Evolutionary conservation across 495 filamentous ascomycete genomes (phyloP).

Genomic region (Neurospora sp.): DNA sequence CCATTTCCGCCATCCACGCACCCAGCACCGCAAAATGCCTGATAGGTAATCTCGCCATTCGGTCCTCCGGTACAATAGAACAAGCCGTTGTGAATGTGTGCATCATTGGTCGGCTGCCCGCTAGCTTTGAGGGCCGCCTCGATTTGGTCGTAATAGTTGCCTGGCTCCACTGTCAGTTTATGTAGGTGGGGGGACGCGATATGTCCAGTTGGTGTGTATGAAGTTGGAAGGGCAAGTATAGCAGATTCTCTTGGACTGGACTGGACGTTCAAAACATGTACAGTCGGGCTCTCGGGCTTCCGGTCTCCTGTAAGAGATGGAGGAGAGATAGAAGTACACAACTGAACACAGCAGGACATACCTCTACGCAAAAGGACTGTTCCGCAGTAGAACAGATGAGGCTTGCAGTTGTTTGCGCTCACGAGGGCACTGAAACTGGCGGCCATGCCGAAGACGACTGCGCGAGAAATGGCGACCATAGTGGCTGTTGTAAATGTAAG

Average conservation of each 20-base stretch:
- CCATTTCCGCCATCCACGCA: neutral
- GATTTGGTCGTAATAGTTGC: neutral
- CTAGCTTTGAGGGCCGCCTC: neutral
- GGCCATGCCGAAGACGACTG: neutral
- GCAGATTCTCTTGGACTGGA: too few relatives aligned
- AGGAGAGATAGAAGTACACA: neutral
- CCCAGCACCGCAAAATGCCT: neutral
- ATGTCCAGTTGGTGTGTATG: too few relatives aligned
- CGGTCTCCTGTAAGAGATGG: too few relatives aligned
- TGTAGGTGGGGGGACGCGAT: too few relatives aligned
- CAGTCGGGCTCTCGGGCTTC: too few relatives aligned
- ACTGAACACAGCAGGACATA: neutral
- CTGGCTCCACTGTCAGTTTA: neutral
- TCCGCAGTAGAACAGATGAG: neutral
- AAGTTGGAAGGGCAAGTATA: too few relatives aligned
- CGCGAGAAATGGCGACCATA: neutral
- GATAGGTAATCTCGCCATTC: neutral
- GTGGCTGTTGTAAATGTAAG: neutral
- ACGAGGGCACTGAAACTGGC: neutral
- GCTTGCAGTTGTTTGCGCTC: neutral
- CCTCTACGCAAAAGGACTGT: neutral
- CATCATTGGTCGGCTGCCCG: neutral
- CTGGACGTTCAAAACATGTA: too few relatives aligned
- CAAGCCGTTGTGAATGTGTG: neutral
- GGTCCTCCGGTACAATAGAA: neutral